Conservation (phyloP, 2,329 filamentous ascomycete genomes). For the Aspergillus sp. region DNA sequence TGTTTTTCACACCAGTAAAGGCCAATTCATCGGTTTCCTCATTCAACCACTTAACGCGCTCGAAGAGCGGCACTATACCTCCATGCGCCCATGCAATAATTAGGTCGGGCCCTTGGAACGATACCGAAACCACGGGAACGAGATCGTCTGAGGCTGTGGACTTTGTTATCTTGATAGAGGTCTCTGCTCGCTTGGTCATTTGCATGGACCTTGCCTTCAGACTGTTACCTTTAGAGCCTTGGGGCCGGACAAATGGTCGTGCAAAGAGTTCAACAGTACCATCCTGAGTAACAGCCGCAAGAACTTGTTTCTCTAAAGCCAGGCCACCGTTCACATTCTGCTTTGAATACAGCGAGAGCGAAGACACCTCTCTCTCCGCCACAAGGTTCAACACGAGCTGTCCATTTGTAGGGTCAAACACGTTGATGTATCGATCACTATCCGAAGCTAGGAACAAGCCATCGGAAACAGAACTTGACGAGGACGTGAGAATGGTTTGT, state of each 20-base stretch:
- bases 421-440: constrained; percentile 51
- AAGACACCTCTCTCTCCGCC: constrained; percentile 47
- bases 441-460: constrained; percentile 51
- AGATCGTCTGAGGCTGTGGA: constrained; percentile 40
- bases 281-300: constrained; percentile 49
- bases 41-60: constrained; percentile 49
- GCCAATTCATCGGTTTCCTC: constrained; percentile 45
- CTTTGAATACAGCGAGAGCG: constrained; percentile 37
- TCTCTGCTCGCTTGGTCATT: constrained; percentile 46
- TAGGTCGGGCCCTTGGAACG: constrained; percentile 48
- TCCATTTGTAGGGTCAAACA: constrained; percentile 46
- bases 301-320: constrained; percentile 39
- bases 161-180: constrained; percentile 45
- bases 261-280: constrained; percentile 52
- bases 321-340: constrained; percentile 16
- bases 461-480: constrained; percentile 31
- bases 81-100: constrained; percentile 51
- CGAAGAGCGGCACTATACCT: constrained; percentile 51
- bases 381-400: constrained; percentile 50
- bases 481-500: constrained; percentile 47
- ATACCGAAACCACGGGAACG: constrained; percentile 45
- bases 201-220: constrained; percentile 48
- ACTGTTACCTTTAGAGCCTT: constrained; percentile 33
- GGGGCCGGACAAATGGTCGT: constrained; percentile 45
- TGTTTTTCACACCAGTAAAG: constrained; percentile 45